Evolutionary conservation across 495 filamentous ascomycete genomes (phyloP), one percentile per base, ranked within the genome.

Genomic region (Aspergillus asperescens): DNA sequence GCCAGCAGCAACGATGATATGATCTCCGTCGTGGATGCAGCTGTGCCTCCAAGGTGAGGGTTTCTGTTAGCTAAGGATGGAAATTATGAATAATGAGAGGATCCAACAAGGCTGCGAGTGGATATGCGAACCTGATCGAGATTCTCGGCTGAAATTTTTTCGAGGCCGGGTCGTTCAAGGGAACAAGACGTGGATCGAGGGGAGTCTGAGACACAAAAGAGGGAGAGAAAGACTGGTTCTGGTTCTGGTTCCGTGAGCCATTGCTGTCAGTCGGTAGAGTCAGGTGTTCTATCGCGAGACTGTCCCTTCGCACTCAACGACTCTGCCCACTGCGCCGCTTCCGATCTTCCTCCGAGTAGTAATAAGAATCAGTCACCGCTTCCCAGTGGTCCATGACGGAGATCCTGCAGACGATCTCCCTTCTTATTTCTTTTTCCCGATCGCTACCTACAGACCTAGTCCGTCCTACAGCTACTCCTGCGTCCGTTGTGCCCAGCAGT

Each of bases 31-130:
- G 29, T 35, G 48, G 32, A 8, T n/a, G n/a, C n/a, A n/a, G 37
- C 22, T 1, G 23, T 35, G 37, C 55, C 51, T 39, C 43, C 50
- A 53, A 57, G 50, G 40, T 52, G 27, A 34, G 13, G 29, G 55
- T 57, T 57, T 57, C 46, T 48, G 55, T 57, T 57, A 57, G 55
- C 52, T 37, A 57, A 57, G 24, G n/a, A 22, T 27, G 42, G 28
- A 34, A 29, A 39, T 49, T 61, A 57, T 50, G 48, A 51, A 61
- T 61, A 57, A 52, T 55, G 37, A 34, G 44, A 44, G 39, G 39
- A 47, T 53, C 44, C 50, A 47, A 32, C 25, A 9, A 29, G 38
- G 47, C 28, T 45, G 23, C 32, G 27, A 48, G 55, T 57, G 55
- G 49, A 43, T 38, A 40, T 25, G 28, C 22, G 16, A 25, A n/a